Percentiles rank a stretch among this genome's conserved stretches.
phyloP scores from a whole-genome alignment of 805 yeast genomes.

The Yueomyces sinensis region DNA sequence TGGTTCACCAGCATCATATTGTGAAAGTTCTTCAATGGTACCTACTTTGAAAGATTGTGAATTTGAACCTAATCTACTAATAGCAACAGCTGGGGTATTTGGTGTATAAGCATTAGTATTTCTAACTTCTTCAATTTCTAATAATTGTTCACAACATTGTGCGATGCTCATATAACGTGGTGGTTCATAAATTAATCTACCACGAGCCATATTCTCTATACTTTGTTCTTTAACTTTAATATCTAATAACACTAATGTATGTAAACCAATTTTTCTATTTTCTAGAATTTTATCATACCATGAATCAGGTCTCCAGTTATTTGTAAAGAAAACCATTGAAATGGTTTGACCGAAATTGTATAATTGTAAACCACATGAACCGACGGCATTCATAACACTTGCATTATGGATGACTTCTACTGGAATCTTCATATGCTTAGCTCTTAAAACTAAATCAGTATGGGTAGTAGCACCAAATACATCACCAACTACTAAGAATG shows the following conservation, averaged over 20 bases:
- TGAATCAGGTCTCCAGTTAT: conserved; percentile 90
- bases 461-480: conserved; percentile 98
- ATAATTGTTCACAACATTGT: conserved; percentile 76
- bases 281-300: conserved; percentile 84
- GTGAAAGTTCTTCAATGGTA: conserved; percentile 60
- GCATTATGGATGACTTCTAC: conserved; percentile 89
- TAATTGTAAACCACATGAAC: conserved; percentile 92
- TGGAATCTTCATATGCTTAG: conserved; percentile 67
- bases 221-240: conserved; percentile 96
- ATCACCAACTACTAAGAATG: conserved; percentile 93
- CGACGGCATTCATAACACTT: conserved; percentile 95
- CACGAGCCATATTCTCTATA: conserved; percentile 85
- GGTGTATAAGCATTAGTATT: conserved; percentile 69
- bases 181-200: conserved; percentile 85
- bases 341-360: conserved; percentile 96
- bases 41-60: conserved; percentile 74
- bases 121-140: conserved; percentile 76
- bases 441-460: conserved; percentile 84
- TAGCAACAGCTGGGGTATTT: conserved; percentile 86
- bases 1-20: conserved; percentile 89
- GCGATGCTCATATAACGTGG: conserved; percentile 92
- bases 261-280: conserved; percentile 81
- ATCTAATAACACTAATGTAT: conserved; percentile 76
- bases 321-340: conserved; percentile 93
- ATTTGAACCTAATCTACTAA: conserved; percentile 84